Conservation (phyloP, 164 flowering plant species). For the Magnolia kwangsiensis region DNA sequence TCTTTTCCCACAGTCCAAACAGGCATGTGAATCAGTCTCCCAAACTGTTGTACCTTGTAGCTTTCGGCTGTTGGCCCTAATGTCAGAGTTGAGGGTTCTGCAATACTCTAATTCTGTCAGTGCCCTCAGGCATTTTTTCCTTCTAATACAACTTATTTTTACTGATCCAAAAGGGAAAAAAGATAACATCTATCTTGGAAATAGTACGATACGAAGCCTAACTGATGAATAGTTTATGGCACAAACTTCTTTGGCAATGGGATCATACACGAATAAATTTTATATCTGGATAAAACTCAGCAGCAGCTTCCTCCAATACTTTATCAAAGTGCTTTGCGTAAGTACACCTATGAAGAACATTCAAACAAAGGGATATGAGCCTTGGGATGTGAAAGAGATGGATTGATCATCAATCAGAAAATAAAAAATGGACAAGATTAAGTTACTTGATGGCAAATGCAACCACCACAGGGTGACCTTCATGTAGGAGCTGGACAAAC, state of each 20-base stretch:
- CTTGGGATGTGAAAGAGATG: not conserved
- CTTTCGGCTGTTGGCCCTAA: too few species aligned
- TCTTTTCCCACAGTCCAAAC: too few species aligned
- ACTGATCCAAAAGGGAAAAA: too few species aligned
- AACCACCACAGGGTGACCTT: constrained; percentile 79
- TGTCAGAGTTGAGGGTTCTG: too few species aligned
- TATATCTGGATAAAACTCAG: constrained; percentile 71
- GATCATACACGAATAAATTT: constrained; percentile 77
- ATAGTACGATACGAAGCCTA: not conserved
- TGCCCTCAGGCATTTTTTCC: too few species aligned
- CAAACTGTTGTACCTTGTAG: too few species aligned
- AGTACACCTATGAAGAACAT: constrained; percentile 45
- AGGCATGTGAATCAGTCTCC: too few species aligned
- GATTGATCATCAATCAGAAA: not conserved
- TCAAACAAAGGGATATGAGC: not conserved
- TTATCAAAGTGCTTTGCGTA: constrained; percentile 70
- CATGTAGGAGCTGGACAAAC: constrained; percentile 83
- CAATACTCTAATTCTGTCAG: too few species aligned
- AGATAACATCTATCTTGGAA: not conserved
- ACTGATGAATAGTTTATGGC: not conserved
- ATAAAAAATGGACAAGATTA: not conserved
- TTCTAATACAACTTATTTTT: too few species aligned
- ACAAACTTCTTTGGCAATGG: constrained; percentile 1
- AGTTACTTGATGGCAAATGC: constrained; percentile 82
- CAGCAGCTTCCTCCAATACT: constrained; percentile 89